A percentile compares a stretch with the other conserved stretches of the same genome.
Conservation (phyloP, 163 green algal species). For the Prototheca cutis region DNA sequence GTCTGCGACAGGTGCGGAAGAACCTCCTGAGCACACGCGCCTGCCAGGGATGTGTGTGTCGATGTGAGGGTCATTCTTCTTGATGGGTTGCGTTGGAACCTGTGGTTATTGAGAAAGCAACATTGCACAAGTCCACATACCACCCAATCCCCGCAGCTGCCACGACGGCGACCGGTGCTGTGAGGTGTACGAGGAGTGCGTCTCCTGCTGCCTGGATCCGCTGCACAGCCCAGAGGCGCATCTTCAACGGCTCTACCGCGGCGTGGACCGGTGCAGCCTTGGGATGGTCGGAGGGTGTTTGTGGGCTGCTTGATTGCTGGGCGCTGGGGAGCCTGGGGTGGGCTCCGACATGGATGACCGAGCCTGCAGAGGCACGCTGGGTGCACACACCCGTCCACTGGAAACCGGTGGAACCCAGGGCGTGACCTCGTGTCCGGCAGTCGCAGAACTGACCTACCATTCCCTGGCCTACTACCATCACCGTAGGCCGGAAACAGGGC, state of each 20-base stretch:
- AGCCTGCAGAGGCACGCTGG: too few species aligned
- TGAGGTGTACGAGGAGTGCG: constrained; percentile 64
- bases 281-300: background rate
- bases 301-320: background rate
- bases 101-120: too few species aligned
- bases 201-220: constrained; percentile 74
- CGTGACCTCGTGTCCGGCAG: background rate
- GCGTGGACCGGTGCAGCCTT: constrained; percentile 27
- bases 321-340: too few species aligned
- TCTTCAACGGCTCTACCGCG: constrained; percentile 18
- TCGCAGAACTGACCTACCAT: background rate
- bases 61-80: too few species aligned
- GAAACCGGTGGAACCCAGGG: background rate
- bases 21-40: background rate
- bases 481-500: constrained; percentile 42
- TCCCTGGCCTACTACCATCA: background rate
- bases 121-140: too few species aligned
- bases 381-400: too few species aligned
- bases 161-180: constrained; percentile 58
- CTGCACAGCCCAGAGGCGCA: constrained; percentile 30
- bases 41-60: too few species aligned
- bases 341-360: too few species aligned
- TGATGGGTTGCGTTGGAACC: too few species aligned
- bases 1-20: constrained; percentile 49
- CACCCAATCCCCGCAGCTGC: constrained; percentile 51